Evolutionary conservation across 805 yeast species (phyloP), one percentile per base, ranked within the genome.

Genomic region (Sungouiella blattae): DNA sequence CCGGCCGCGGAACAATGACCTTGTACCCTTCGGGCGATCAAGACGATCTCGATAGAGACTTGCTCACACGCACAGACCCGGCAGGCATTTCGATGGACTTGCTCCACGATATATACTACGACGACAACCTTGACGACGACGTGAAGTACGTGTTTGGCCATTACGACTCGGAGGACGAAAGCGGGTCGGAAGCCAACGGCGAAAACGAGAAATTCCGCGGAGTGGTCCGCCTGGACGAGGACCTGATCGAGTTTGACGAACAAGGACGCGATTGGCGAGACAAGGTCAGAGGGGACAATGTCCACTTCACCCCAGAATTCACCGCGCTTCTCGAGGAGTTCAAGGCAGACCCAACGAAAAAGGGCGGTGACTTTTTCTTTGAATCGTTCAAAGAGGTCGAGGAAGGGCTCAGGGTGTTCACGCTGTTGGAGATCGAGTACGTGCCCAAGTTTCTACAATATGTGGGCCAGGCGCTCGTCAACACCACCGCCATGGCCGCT

Each of bases 201-300:
- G 36, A 40, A 6, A 39, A 37, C 8, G 46, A 41, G 21, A n/a
- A n/a, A n/a, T 15, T 36, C 5, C 47, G 41, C 9, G 43, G 47
- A 14, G 58, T 59, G 1, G 42, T 49, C 9, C 43, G 59, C 18
- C 40, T 49, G 5, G 39, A 39, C 14, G 53, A 40, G 11, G 48
- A 46, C 23, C 44, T 43, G 4, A 58, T 75, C 25, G 78, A 75
- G 32, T 73, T 76, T 52, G 86, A 79, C 52, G 71, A 74, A 18
- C 53, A 66, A 30, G 87, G 86, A 0, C 63, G 75, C 23, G 88
- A 83, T 57, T 80, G 88, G 86, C 61, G 87, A 47, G 88, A 81
- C 54, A 65, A 80, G 9, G 83, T 85, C 3, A 60, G 87, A 32
- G 85, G 77, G 3, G 64, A 63, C 1, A 83, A 83, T 50, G 55